Evolutionary conservation across 2,329 filamentous ascomycete genomes (phyloP).

Genomic region (Calonectria multiphialidica): DNA sequence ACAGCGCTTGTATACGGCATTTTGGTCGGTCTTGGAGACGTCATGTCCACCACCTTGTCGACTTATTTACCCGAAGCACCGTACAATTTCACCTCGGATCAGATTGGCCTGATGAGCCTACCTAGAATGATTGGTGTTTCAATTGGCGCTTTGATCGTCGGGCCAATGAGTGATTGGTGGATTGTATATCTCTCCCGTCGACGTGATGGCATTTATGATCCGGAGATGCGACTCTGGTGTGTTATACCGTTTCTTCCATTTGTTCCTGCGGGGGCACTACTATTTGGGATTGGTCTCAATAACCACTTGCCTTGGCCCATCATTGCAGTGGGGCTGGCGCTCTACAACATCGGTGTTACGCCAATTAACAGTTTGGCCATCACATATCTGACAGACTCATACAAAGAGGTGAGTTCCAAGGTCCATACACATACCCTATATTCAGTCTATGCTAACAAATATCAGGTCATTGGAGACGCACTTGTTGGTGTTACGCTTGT

Average conservation of each 20-base stretch:
- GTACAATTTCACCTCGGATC: conserved; percentile 42
- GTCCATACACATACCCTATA: not conserved
- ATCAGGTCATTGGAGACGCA: conserved; percentile 39
- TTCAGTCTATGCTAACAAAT: not conserved
- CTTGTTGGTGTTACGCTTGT: conserved; percentile 40
- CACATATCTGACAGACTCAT: conserved; percentile 51
- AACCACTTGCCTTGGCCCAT: conserved; percentile 53
- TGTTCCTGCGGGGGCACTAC: conserved; percentile 46
- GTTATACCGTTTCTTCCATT: conserved; percentile 40
- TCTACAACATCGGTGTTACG: conserved; percentile 53
- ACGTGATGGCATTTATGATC: conserved; percentile 55
- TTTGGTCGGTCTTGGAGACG: conserved; percentile 51
- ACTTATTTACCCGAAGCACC: conserved; percentile 45
- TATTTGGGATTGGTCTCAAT: conserved; percentile 50
- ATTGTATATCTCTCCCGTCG: conserved; percentile 51
- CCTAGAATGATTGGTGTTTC: conserved; percentile 40
- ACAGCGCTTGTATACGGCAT: conserved; percentile 54
- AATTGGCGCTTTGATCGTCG: conserved; percentile 53
- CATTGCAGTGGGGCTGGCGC: conserved; percentile 48
- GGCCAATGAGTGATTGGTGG: conserved; percentile 53
- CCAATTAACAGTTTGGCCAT: conserved; percentile 49
- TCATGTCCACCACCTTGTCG: conserved; percentile 25
- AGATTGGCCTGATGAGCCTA: conserved; percentile 41
- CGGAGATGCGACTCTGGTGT: conserved; percentile 55
- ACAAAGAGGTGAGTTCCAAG: conserved; percentile 48